Evolutionary conservation across 345 rosid species (phyloP).

Genomic region (Gossypium arboreum): DNA sequence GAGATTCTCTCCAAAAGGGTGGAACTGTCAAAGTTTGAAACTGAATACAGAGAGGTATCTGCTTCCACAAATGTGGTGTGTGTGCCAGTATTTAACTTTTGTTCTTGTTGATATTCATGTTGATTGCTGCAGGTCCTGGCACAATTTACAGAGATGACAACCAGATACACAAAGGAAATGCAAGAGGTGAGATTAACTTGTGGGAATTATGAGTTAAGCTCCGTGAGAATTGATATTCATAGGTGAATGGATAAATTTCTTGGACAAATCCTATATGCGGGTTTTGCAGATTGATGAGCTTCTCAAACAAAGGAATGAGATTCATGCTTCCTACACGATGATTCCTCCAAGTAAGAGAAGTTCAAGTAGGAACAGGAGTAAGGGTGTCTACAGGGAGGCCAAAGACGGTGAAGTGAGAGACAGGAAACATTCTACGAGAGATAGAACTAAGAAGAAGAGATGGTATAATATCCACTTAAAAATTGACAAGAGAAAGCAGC

Average conservation of each 20-base stretch:
- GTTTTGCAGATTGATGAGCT: conserved; percentile 81
- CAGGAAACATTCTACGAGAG: conserved; percentile 48
- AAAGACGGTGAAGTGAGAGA: conserved; percentile 61
- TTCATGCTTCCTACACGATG: conserved; percentile 74
- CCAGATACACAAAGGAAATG: conserved; percentile 91
- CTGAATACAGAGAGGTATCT: conserved; percentile 84
- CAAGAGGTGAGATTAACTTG: conserved; percentile 56
- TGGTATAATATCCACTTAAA: conserved; percentile 84
- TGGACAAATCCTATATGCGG: background rate
- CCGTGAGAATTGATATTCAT: background rate
- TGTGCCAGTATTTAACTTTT: conserved; percentile 4
- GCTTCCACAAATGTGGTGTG: conserved; percentile 2
- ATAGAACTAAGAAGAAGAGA: conserved; percentile 68
- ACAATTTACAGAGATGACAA: conserved; percentile 89
- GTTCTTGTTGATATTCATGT: conserved; percentile 12
- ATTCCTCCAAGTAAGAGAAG: conserved; percentile 61
- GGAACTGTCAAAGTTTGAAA: conserved; percentile 85
- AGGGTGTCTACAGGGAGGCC: conserved; percentile 53
- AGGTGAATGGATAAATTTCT: conserved; percentile 2
- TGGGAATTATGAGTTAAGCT: conserved; percentile 1
- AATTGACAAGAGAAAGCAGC: conserved; percentile 87
- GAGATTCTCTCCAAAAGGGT: conserved; percentile 78
- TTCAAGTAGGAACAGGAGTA: conserved; percentile 54
- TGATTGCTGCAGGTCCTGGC: conserved; percentile 54
- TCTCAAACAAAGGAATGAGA: conserved; percentile 71